Evolutionary conservation across 75 land plant species (phyloP), one percentile per base, ranked within the genome.

Genomic region (Selaginella moellendorffii): DNA sequence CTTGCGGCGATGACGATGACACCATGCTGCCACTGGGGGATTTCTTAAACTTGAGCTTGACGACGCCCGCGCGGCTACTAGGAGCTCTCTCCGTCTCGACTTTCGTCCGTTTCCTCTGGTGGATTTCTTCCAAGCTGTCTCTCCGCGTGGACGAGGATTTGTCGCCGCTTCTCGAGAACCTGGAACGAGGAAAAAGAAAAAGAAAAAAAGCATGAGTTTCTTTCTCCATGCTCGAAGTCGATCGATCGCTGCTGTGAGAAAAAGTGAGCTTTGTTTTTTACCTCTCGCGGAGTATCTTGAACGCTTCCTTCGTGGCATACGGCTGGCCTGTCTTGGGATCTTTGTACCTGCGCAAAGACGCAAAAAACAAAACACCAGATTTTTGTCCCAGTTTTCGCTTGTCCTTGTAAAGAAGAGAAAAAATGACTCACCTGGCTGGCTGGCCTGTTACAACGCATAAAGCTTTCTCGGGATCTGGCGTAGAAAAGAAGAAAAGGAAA

Each of bases 241-340:
- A 18, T 46, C 51, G 14, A 10, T 46, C 18, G 10, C 51, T 46
- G 10, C 51, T 18, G 51, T 10, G 18, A 46, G 18, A 10, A 10
- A 18, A 46, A 10, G 18, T 46, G 51, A 10, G 51, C 10, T n/a
- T n/a, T n/a, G 18, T 10, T 18, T 18, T 46, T 10, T 66, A 92
- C 97, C 89, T 63, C 63, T 85, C 83, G 29, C 89, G 76, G 24
- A 92, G 78, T 26, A 78, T 66, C 58, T 79, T 80, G 24, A 88
- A 92, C 30, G 97, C 97, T 61, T 88, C 97, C 63, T 72, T 81
- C 56, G 88, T 92, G 63, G 97, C 97, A 76, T 88, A 92, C 31
- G 89, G 95, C 54, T 76, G 36, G 24, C 97, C 95, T 46, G 97
- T 82, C 75, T 77, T 74, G 36, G 97, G 97, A 51, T 92, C 97